A percentile compares a stretch with the other conserved stretches of the same genome.
Evolutionary conservation across 352 stramenopile genomes (phyloP).

Genomic region (Phytophthora pseudosyringae): DNA sequence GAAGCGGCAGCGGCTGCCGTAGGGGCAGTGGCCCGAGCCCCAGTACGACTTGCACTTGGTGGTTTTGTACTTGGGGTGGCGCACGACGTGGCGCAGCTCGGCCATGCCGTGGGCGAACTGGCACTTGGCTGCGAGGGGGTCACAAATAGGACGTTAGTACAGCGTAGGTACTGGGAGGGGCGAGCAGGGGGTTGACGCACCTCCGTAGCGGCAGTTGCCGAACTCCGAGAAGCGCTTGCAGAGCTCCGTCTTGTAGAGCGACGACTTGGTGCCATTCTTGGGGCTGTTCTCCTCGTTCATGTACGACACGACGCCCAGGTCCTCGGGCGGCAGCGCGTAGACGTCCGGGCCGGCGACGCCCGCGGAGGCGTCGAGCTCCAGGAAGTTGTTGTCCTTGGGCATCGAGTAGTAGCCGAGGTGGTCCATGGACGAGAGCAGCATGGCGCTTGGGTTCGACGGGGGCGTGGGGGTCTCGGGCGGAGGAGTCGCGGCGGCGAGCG

Average conservation of each 20-base stretch:
- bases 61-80: conserved; percentile 92
- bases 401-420: conserved; percentile 87
- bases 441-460: conserved; percentile 31
- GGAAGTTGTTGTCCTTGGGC: conserved; percentile 69
- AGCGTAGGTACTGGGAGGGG: background rate
- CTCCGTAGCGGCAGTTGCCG: conserved; percentile 87
- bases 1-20: conserved; percentile 88
- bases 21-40: conserved; percentile 88
- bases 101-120: conserved; percentile 86
- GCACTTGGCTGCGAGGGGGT: conserved; percentile 71
- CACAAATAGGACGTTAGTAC: conserved; percentile 3
- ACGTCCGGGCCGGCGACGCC: conserved; percentile 32
- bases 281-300: conserved; percentile 84
- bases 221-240: conserved; percentile 90
- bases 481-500: conserved; percentile 16
- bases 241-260: conserved; percentile 89
- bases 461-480: conserved; percentile 10
- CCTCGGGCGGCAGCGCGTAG: conserved; percentile 56
- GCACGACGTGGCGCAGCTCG: conserved; percentile 84
- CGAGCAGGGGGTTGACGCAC: conserved; percentile 30
- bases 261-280: conserved; percentile 87
- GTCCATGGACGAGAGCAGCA: conserved; percentile 86
- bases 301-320: conserved; percentile 48
- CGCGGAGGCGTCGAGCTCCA: conserved; percentile 67
- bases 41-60: conserved; percentile 93